Base-by-base conservation (phyloP, 306 rosid genomes). In the Benincasa hispida region DNA sequence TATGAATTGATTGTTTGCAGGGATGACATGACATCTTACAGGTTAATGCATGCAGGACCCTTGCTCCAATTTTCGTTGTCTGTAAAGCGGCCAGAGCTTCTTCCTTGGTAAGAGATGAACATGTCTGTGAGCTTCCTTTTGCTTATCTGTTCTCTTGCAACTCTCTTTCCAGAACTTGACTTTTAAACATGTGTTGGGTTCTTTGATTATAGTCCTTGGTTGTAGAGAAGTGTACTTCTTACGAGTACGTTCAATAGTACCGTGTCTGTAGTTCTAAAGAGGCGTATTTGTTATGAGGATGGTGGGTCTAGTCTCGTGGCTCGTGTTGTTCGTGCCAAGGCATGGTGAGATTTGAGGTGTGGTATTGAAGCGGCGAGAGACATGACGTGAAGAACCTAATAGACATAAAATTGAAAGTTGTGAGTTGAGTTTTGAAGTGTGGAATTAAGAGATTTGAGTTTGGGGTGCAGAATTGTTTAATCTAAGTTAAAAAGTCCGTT, bases 1-100 rank as follows among this genome's bases (percentile, higher is more conserved):
- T 70, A 45, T 45, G 75, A 70, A 15, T 47, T 45, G 75, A 47
- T 70, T 70, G 75, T 70, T 47, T 70, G 27, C 75, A 70, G 75
- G 75, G 24, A 70, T 66, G 18, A 32, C n/a, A n/a, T 18, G 55
- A 17, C 21, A 62, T 41, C 34, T 41, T 67, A 15, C 48, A 19
- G 35, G 37, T 67, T 39, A 22, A 39, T 67, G 74, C 15, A n/a
- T 39, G 74, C 54, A 67, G 74, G 74, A 41, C 34, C 54, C n/a
- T n/a, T 1, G 3, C 32, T 7, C 73, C 53, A 21, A 39, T 67
- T n/a, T n/a, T 22, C 11, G 28, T 65, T 65, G 51, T 19, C 51
- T 19, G 51, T 66, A 37, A 2, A 4, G 51, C 50, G 22, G 27
- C 4, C 9, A 10, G 50, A 34, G 18, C 51, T 21, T 63, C 39